Evolutionary conservation across 345 rosid species (phyloP), one percentile per base, ranked within the genome.

Genomic region (Alliaria petiolata): DNA sequence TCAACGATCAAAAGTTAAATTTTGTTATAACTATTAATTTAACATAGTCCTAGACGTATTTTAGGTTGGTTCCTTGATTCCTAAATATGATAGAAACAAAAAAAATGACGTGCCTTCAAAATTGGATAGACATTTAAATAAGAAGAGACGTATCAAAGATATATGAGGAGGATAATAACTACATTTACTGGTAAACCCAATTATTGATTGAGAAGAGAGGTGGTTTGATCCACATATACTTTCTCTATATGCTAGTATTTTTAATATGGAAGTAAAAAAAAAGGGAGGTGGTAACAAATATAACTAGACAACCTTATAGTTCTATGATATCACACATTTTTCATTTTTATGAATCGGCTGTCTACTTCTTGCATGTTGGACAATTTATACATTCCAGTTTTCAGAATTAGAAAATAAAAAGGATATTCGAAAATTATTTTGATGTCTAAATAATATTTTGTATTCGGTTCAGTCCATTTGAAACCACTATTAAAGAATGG

Each of bases 121-220:
- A 5, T 22, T 44, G 64, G 55, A 33, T 33, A 33, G 56, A 0
- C 17, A 44, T 35, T 45, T 9, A 55, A 43, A 54, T 67, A 57
- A 44, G 30, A 69, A 69, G 65, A 69, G 57, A 69, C 57, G 74
- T 69, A 57, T 69, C 57, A 58, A 35, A 34, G 64, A 43, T 53
- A 57, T 13, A 15, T 44, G 26, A 44, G 36, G 20, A 60, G 17
- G 15, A 53, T 53, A 63, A 28, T 43, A 33, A 15, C 43, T 33
- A 57, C 17, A 42, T 62, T 54, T 63, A 72, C 56, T 33, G 25
- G 55, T 0, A 52, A 71, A 43, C 40, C 64, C 49, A 54, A 72
- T 53, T 10, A 63, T 43, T 72, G 69, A 33, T 43, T 44, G 36
- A 72, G 20, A 72, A 54, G n/a, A 72, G 22, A 63, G 39, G 33